Base-by-base conservation (phyloP, 2,329 filamentous ascomycete species). In the Colletotrichum paranaense region DNA sequence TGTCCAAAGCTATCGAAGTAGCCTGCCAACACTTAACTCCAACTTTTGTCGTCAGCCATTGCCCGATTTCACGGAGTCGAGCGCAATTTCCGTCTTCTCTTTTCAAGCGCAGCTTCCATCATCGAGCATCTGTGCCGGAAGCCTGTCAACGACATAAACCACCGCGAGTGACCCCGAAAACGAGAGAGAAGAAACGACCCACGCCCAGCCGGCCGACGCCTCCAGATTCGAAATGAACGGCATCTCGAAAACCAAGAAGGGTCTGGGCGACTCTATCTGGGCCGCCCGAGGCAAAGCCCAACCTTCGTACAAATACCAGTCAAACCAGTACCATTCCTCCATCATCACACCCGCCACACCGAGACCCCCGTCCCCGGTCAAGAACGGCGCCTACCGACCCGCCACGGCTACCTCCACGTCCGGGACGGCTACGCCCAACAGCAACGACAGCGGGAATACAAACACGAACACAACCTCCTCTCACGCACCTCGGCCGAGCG, bases 221-320 rank as follows among this genome's bases (percentile, higher is more conserved):
- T 30, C 57, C 3, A 28, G 19, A 26, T 22, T 24, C 6, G 9
- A 3, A 3, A 30, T 42, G 42, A n/a, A 22, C 24, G 53, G 16
- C 19, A 67, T 72, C 49, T 57, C 62, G 28, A 62, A 62, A 5
- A 26, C 62, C 2, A 58, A 70, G 12, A 65, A 68, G 42, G 69
- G 73, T 24, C 26, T 73, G 19, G 35, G 19, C 24, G 57, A 55
- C 67, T 71, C 74, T 4, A 72, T 72, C 14, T 75, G 74, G 74
- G 74, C 74, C 14, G 62, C 63, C 6, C 56, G 68, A 26, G 67
- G 62, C 14, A 66, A 65, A 22, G 24, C 69, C n/a, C 46, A 57
- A 0, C 42, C 72, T 11, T 24, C 56, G 4, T 57, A 22, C n/a
- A 32, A 19, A 38, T 5, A 38, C 0, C 56, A 38, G 46, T 11